phyloP scores from a whole-genome alignment of 805 yeast species.

The Spathaspora passalidarum region DNA sequence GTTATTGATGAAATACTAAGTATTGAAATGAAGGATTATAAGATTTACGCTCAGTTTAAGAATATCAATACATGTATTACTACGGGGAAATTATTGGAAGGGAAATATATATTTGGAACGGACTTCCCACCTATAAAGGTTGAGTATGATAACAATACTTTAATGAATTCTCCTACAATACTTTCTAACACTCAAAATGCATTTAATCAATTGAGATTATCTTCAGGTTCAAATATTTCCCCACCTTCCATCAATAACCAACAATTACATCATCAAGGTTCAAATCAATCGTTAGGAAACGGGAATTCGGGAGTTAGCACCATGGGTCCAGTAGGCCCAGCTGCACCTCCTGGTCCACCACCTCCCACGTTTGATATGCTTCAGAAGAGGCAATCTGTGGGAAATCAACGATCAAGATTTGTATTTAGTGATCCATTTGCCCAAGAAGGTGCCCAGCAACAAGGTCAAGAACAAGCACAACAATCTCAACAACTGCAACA shows the following conservation, averaged over 20 bases:
- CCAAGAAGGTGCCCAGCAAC: constrained; percentile 3
- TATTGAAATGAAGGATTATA: constrained; percentile 43
- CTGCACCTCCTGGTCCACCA: constrained; percentile 3
- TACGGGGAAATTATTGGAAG: constrained; percentile 38
- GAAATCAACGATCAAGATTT: constrained; percentile 63
- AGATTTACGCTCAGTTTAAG: constrained; percentile 34
- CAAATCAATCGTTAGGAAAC: constrained; percentile 3
- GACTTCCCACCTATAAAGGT: constrained; percentile 35
- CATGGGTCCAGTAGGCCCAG: not conserved
- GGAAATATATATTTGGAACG: constrained; percentile 37
- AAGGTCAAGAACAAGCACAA: constrained; percentile 4
- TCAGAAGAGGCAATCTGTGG: constrained; percentile 52
- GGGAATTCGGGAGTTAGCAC: no score
- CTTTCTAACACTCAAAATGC: constrained; percentile 16
- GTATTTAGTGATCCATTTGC: constrained; percentile 62
- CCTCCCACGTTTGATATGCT: constrained; percentile 21
- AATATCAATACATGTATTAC: constrained; percentile 38
- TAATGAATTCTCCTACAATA: constrained; percentile 12
- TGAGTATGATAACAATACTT: constrained; percentile 24
- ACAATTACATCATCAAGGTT: constrained; percentile 11
- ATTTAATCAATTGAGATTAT: constrained; percentile 26
- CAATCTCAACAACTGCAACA: constrained; percentile 12
- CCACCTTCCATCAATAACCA: constrained; percentile 24
- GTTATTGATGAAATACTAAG: constrained; percentile 57
- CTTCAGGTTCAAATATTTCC: constrained; percentile 23